phyloP scores from a whole-genome alignment of 495 filamentous ascomycete genomes.

The Penicillium steckii region DNA sequence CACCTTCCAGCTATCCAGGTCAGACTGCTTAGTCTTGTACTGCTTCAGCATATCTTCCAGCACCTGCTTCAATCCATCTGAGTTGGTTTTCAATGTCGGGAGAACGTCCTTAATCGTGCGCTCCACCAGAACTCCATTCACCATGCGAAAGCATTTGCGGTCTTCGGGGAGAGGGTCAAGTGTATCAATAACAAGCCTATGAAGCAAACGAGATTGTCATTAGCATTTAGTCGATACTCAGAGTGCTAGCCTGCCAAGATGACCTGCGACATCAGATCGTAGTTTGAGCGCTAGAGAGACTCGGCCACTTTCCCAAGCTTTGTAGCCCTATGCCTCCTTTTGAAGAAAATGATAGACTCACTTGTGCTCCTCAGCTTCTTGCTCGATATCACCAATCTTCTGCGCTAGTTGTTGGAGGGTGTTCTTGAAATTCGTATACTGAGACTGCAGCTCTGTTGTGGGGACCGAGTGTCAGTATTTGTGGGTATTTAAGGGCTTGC shows the following conservation, averaged over 20 bases:
- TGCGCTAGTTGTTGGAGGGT: constrained; percentile 88
- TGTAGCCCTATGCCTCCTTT: too few species aligned
- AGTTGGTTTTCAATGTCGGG: constrained; percentile 89
- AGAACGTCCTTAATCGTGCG: constrained; percentile 89
- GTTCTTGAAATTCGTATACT: constrained; percentile 96
- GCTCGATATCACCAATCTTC: constrained; percentile 96
- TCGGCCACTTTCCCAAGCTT: too few species aligned
- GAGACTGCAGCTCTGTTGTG: constrained; percentile 78
- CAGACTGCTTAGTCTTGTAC: constrained; percentile 91
- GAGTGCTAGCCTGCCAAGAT: background rate
- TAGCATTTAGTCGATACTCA: background rate
- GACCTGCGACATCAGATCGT: too few species aligned
- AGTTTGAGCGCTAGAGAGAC: too few species aligned
- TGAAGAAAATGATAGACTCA: too few species aligned
- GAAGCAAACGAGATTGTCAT: constrained; percentile 11
- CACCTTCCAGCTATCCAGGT: constrained; percentile 99
- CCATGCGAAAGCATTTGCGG: constrained; percentile 97
- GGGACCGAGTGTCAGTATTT: constrained; percentile 13
- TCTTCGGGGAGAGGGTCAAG: constrained; percentile 77
- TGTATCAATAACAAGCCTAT: constrained; percentile 92
- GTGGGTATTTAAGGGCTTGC: constrained; percentile 1
- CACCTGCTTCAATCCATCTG: constrained; percentile 93
- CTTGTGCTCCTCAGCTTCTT: constrained; percentile 98
- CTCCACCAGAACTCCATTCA: constrained; percentile 95
- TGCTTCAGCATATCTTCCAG: constrained; percentile 94